Evolutionary conservation across 139 green algal genomes (phyloP).

Genomic region (Asterochloris erici): DNA sequence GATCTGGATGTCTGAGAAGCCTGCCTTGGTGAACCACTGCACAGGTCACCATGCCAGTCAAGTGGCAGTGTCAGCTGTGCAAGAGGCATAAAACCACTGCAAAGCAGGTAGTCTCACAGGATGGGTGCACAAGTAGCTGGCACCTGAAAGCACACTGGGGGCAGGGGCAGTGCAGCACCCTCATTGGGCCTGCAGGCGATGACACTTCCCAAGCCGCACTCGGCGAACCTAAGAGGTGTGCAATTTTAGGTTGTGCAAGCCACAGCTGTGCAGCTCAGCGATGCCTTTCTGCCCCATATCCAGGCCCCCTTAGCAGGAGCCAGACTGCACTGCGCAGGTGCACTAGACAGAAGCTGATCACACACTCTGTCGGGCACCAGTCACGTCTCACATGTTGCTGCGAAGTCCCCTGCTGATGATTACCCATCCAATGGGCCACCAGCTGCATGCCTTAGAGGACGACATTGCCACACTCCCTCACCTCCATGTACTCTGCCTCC

Average conservation of each 20-base stretch:
- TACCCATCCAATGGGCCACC: no score
- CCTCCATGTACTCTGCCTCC: conserved; percentile 92
- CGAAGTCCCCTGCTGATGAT: no score
- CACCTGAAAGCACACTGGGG: neutral
- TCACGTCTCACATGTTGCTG: no score
- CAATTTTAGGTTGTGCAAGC: no score
- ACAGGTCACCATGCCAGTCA: neutral
- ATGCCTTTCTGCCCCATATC: neutral
- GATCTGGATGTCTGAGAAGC: conserved; percentile 88
- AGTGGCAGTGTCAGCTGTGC: neutral
- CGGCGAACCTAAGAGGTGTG: no score
- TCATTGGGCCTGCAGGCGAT: no score
- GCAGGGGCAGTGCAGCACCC: neutral
- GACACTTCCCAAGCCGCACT: no score
- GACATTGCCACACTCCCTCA: no score
- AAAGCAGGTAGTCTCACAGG: neutral
- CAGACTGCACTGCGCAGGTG: neutral
- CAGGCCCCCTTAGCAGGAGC: neutral
- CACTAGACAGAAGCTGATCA: no score
- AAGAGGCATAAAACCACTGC: neutral
- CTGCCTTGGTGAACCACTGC: conserved; percentile 90
- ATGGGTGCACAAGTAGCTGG: neutral
- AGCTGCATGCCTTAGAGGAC: no score
- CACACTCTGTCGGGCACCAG: no score
- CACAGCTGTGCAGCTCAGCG: no score